Base-by-base conservation (phyloP, 805 yeast genomes). In the Priceomyces castillae region DNA sequence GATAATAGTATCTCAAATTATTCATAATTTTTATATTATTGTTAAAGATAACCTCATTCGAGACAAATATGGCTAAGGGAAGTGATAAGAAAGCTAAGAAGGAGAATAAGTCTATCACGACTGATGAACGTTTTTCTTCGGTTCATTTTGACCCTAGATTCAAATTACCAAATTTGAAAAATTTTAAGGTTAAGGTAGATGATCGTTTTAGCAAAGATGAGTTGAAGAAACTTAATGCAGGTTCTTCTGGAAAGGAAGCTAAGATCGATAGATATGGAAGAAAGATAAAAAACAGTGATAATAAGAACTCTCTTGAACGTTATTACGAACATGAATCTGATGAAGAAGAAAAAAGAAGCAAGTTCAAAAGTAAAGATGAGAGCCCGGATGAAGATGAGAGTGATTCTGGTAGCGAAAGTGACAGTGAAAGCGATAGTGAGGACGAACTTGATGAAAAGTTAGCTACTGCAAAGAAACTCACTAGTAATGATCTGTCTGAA, bases 101-200 rank as follows among this genome's bases (percentile, higher is more conserved):
- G 40, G 43, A 42, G 36, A 47, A 34, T 26, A 51, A 52, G 40
- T 67, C 74, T 4, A 66, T 74, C 4, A 76, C 82, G 2, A 56
- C 64, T 2, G 98, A 94, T 67, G 76, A 83, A 18, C 79, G 98
- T 60, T 92, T 92, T 63, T 67, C 85, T 7, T 71, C 81, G 7
- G 84, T 92, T 5, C 88, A 84, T 54, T 79, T 76, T 50, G 99
- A 94, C 64, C 98, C 98, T 3, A 75, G 96, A 49, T 94, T 92
- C 69, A 83, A 79, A 47, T 67, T 80, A 19, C 90, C 96, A 2
- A 83, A 75, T 56, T 76, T 74, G 60, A 82, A 80, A 53, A 81
- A 83, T 44, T 67, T 82, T 47, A 86, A 84, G 59, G 85, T 89
- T 30, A 81, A 86, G 52, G 74, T 94, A 18, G 99, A 94, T 65